A percentile compares a stretch with the other conserved stretches of the same genome.
phyloP scores from a whole-genome alignment of 805 yeast species.

The Starmera quercuum region DNA sequence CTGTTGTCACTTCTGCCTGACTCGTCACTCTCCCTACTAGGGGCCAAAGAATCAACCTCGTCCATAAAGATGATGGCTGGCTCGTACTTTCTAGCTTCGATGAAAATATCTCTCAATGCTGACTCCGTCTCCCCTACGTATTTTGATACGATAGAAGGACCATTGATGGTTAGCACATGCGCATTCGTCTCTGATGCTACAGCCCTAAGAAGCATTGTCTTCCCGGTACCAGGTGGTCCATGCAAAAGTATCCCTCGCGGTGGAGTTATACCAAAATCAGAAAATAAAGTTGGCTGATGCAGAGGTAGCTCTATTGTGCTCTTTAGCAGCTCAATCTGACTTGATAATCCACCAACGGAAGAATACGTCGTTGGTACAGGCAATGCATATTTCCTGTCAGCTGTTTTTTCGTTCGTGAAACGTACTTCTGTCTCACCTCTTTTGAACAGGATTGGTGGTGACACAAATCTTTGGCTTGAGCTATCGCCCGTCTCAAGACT shows the following conservation, averaged over 20 bases:
- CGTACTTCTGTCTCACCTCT: constrained; percentile 24
- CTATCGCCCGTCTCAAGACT: constrained; percentile 16
- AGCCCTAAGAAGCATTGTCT: constrained; percentile 78
- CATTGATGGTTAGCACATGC: constrained; percentile 79
- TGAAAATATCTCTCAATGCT: constrained; percentile 71
- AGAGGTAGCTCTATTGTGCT: constrained; percentile 76
- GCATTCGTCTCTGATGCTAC: constrained; percentile 74
- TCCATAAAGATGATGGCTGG: constrained; percentile 88
- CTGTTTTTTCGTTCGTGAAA: constrained; percentile 17
- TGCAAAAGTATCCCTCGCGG: constrained; percentile 90
- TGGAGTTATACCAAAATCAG: constrained; percentile 82
- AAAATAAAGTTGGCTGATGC: constrained; percentile 65
- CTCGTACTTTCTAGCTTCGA: constrained; percentile 78
- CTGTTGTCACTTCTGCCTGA: constrained; percentile 86
- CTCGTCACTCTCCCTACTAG: constrained; percentile 76
- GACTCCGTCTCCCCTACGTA: constrained; percentile 93
- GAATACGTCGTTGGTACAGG: constrained; percentile 38
- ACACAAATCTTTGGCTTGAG: constrained; percentile 21
- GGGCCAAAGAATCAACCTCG: constrained; percentile 89
- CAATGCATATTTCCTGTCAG: constrained; percentile 32
- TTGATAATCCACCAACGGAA: constrained; percentile 70
- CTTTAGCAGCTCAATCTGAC: constrained; percentile 53
- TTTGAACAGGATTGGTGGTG: constrained; percentile 41
- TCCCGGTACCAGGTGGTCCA: constrained; percentile 98
- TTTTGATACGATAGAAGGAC: constrained; percentile 87